Percentiles rank a stretch among this genome's conserved stretches.
Conservation (phyloP, 139 green algal species). For the Coelastrella sp. region DNA sequence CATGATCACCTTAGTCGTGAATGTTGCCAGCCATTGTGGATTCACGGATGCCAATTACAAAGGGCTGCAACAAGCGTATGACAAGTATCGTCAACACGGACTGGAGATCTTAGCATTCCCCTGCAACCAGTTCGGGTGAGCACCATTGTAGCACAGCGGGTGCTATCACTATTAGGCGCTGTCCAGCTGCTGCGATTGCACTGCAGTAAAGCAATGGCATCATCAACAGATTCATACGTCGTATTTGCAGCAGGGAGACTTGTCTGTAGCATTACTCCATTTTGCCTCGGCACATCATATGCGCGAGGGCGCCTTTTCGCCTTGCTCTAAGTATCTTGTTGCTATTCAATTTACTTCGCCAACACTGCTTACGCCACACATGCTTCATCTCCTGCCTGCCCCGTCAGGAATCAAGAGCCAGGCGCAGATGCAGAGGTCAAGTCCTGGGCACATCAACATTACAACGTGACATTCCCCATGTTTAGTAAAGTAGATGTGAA, state of each 20-base stretch:
- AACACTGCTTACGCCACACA: no score
- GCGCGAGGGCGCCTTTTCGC: no score
- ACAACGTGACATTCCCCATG: conserved; percentile 68
- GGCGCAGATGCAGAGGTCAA: conserved; percentile 68
- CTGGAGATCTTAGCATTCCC: conserved; percentile 82
- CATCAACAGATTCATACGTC: no score
- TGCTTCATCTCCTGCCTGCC: no score
- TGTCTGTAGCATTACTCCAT: no score
- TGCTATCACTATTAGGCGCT: no score
- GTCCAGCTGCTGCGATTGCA: no score
- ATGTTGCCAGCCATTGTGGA: conserved; percentile 82
- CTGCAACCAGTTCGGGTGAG: conserved; percentile 79
- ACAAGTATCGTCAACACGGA: conserved; percentile 67
- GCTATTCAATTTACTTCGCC: no score
- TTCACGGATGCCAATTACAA: conserved; percentile 84
- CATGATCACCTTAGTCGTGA: conserved; percentile 75
- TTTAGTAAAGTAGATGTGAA: conserved; percentile 70
- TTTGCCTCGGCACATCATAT: no score
- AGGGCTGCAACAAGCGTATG: conserved; percentile 69
- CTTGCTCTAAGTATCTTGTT: no score
- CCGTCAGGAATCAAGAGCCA: conserved; percentile 69
- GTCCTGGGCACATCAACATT: conserved; percentile 60
- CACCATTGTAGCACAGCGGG: neutral
- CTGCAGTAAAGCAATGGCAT: no score
- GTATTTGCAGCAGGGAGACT: no score